Percentiles rank a stretch among this genome's conserved stretches.
These are phyloP conservation scores for Phycomyces nitens DNA, from an alignment of 192 early-diverging fungal species.

Conservation along the genomic window DNA sequence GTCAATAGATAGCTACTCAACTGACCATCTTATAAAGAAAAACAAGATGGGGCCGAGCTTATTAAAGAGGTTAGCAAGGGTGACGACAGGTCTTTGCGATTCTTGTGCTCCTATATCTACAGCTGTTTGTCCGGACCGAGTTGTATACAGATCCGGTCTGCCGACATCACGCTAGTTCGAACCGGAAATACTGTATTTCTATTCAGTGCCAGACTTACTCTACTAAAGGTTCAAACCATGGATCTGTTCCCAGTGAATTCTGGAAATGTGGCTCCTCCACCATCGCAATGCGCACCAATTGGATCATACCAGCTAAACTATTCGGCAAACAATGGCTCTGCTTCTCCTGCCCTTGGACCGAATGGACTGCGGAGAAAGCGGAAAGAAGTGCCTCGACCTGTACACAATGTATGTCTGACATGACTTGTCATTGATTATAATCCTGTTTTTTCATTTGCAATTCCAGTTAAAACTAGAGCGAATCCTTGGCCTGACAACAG, in stretches of 20 bases:
- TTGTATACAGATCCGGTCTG: too few species aligned
- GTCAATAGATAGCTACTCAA: too few species aligned
- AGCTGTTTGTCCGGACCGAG: too few species aligned
- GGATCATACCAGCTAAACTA: slow-evolving; percentile 7
- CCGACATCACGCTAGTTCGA: too few species aligned
- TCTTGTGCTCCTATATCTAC: too few species aligned
- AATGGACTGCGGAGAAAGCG: slow-evolving; percentile 20
- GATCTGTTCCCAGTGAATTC: slow-evolving; percentile 34
- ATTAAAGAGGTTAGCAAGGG: too few species aligned
- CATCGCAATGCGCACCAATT: slow-evolving; percentile 21
- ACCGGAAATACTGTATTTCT: too few species aligned
- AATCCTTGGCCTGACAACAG: slow-evolving; percentile 62
- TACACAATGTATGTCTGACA: slow-evolving; percentile 16
- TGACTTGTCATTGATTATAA: not conserved
- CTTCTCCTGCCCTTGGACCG: not conserved
- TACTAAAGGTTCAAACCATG: slow-evolving; percentile 9
- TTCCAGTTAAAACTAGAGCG: slow-evolving; percentile 59
- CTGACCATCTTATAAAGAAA: too few species aligned
- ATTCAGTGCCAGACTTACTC: not conserved
- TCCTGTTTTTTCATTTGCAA: not conserved
- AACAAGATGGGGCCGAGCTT: too few species aligned
- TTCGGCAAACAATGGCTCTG: not conserved
- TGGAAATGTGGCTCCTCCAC: slow-evolving; percentile 26
- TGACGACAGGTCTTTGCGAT: too few species aligned
- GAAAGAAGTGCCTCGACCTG: slow-evolving; percentile 21